Conservation (phyloP, 1,284 basidiomycete genomes). For the Cutaneotrichosporon arboriforme region DNA sequence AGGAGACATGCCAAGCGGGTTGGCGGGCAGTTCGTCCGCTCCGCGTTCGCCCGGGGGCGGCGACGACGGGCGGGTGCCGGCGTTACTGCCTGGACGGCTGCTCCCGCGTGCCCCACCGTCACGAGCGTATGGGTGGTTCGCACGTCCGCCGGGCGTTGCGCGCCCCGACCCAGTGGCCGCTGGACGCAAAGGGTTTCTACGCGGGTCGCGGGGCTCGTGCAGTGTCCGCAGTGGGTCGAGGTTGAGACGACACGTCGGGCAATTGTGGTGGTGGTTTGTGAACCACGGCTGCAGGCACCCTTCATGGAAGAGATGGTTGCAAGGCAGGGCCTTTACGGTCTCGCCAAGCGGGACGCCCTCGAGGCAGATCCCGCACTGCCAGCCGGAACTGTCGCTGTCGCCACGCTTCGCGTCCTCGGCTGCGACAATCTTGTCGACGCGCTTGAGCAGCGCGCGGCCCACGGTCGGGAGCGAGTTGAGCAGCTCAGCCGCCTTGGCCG, state of each 20-base stretch:
- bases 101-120: neutral
- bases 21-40: neutral
- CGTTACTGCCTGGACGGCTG: neutral
- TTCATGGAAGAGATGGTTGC: constrained; percentile 46
- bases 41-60: neutral
- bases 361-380: constrained; percentile 44
- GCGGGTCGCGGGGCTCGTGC: constrained; percentile 19
- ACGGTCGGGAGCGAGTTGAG: constrained; percentile 36
- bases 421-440: constrained; percentile 33
- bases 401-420: constrained; percentile 31
- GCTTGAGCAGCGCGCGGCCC: constrained; percentile 24
- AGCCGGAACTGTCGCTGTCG: constrained; percentile 25
- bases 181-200: constrained; percentile 26
- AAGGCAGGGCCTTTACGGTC: constrained; percentile 43
- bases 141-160: constrained; percentile 10
- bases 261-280: constrained; percentile 41
- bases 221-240: constrained; percentile 45
- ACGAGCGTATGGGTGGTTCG: constrained; percentile 25
- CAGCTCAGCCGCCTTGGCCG: constrained; percentile 39
- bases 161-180: constrained; percentile 19
- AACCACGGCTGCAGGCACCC: constrained; percentile 46
- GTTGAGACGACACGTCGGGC: constrained; percentile 46
- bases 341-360: constrained; percentile 30
- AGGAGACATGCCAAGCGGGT: neutral
- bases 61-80: neutral